Percentiles rank a stretch among this genome's conserved stretches.
phyloP scores from a whole-genome alignment of 169 alveolate species.

The Amoebophrya sp. region DNA sequence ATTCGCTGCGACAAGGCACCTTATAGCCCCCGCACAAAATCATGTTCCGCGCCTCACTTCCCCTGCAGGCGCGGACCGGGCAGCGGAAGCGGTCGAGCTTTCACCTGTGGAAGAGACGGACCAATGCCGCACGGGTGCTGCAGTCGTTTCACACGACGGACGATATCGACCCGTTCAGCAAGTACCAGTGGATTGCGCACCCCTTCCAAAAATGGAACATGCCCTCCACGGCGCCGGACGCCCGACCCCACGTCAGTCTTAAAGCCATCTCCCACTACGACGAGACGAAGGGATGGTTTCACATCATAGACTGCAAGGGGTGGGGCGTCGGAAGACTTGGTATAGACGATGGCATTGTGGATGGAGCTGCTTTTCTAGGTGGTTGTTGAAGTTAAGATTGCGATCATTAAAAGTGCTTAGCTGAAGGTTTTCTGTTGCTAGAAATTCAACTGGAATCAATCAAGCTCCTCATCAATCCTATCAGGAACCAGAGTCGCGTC shows the following conservation, averaged over 20 bases:
- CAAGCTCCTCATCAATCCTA: conserved; percentile 42
- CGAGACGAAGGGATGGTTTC: conserved; percentile 67
- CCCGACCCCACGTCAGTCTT: conserved; percentile 64
- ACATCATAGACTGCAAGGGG: conserved; percentile 65
- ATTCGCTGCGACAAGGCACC: too few species aligned
- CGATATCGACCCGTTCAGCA: not conserved
- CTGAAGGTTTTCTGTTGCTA: too few species aligned
- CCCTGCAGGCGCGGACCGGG: not conserved
- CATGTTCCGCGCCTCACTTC: too few species aligned
- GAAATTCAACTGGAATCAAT: too few species aligned
- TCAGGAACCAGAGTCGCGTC: conserved; percentile 41
- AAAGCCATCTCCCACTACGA: conserved; percentile 65
- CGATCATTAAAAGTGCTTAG: too few species aligned
- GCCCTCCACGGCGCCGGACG: conserved; percentile 66
- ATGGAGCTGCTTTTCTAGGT: too few species aligned
- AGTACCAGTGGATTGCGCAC: conserved; percentile 46
- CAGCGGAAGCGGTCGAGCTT: not conserved
- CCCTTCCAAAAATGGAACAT: conserved; percentile 70
- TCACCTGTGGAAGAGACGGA: not conserved
- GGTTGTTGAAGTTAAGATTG: too few species aligned
- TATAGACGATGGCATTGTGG: too few species aligned
- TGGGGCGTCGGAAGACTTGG: conserved; percentile 4
- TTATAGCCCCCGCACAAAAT: too few species aligned
- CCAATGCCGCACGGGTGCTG: not conserved
- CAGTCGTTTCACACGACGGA: not conserved